Evolutionary conservation across 164 flowering plant genomes (phyloP).

Genomic region (Pachysandra terminalis): DNA sequence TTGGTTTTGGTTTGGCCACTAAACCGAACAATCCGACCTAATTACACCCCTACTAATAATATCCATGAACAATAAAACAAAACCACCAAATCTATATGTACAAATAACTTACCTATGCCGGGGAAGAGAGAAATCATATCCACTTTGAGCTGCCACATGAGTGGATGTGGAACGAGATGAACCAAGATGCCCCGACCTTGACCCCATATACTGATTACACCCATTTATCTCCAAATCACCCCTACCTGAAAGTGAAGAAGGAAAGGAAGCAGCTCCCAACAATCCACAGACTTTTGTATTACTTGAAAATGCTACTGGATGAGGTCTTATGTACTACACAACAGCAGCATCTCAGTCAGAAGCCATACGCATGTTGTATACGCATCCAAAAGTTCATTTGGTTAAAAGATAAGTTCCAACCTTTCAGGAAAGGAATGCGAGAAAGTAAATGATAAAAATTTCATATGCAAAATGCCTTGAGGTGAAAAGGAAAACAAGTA

Average conservation of each 20-base stretch:
- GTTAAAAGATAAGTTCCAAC: neutral
- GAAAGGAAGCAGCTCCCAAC: slow-evolving; percentile 15
- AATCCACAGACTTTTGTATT: slow-evolving; percentile 20
- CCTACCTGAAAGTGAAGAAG: slow-evolving; percentile 17
- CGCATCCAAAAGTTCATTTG: neutral
- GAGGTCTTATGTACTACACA: slow-evolving; percentile 34
- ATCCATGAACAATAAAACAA: neutral
- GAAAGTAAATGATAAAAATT: no score
- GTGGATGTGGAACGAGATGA: slow-evolving; percentile 11
- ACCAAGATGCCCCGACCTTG: slow-evolving; percentile 19
- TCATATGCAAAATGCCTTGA: neutral
- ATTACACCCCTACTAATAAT: no score
- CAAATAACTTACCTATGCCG: slow-evolving; percentile 38
- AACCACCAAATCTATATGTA: neutral
- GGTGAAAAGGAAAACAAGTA: neutral
- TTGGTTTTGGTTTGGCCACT: no score
- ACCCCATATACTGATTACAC: slow-evolving; percentile 13
- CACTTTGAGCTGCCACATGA: slow-evolving; percentile 23
- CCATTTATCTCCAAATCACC: slow-evolving; percentile 30
- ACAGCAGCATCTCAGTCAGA: slow-evolving; percentile 14
- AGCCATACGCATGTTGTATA: neutral
- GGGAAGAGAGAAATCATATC: slow-evolving; percentile 48
- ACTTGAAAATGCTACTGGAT: slow-evolving; percentile 23
- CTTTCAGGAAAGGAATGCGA: neutral
- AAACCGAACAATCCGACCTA: no score